Percentiles rank a stretch among this genome's conserved stretches.
Conservation (phyloP, 1,284 basidiomycete genomes). For the Earliella scabrosa region DNA sequence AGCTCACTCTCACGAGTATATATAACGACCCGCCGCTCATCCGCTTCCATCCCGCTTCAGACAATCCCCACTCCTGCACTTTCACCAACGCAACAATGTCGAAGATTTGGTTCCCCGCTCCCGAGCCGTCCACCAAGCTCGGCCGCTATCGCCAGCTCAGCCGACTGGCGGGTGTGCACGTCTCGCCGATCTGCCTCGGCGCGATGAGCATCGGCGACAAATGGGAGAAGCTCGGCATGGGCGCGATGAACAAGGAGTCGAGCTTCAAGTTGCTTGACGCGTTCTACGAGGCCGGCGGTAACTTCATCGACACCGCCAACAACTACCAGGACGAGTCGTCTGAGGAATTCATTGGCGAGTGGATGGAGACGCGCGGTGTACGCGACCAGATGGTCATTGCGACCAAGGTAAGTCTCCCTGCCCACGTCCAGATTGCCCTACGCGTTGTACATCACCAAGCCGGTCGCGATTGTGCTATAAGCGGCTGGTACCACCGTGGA, state of each 20-base stretch:
- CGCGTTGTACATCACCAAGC: too few species aligned
- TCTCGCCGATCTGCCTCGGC: slow-evolving; percentile 54
- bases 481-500: too few species aligned
- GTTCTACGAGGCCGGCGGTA: slow-evolving; percentile 35
- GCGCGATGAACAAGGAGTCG: slow-evolving; percentile 42
- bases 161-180: slow-evolving; percentile 36
- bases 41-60: too few species aligned
- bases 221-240: slow-evolving; percentile 43
- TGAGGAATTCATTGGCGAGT: slow-evolving; percentile 45
- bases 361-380: slow-evolving; percentile 44
- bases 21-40: too few species aligned
- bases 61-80: too few species aligned
- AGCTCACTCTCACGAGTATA: too few species aligned
- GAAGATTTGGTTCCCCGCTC: slow-evolving; percentile 20
- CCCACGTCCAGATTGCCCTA: too few species aligned
- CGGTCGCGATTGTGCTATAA: too few species aligned
- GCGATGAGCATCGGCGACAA: slow-evolving; percentile 56
- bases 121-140: slow-evolving; percentile 21
- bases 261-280: slow-evolving; percentile 41
- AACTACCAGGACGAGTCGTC: slow-evolving; percentile 38
- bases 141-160: slow-evolving; percentile 28
- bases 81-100: too few species aligned
- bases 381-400: slow-evolving; percentile 51
- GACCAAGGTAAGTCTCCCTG: slow-evolving; percentile 37
- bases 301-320: slow-evolving; percentile 41